Evolutionary conservation across 2,329 filamentous ascomycete species (phyloP).

Genomic region (Calonectria pauciramosa): DNA sequence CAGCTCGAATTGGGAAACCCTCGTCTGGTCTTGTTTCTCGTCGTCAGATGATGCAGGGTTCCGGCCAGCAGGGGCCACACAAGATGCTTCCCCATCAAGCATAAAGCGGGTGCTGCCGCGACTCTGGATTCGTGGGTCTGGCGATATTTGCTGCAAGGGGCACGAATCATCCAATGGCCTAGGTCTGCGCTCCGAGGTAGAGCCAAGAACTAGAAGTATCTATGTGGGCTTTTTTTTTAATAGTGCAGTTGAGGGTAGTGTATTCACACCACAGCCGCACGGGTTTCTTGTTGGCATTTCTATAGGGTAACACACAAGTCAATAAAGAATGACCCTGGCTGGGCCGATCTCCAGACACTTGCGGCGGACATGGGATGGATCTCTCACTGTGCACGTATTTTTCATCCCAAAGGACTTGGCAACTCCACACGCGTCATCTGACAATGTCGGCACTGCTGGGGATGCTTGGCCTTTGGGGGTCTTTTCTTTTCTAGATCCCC

Average conservation of each 20-base stretch:
- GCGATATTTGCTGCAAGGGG: slow-evolving; percentile 5
- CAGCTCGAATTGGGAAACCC: not conserved
- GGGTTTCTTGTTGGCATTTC: not conserved
- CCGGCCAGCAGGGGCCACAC: not conserved
- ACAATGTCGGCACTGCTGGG: not conserved
- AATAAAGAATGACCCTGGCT: not conserved
- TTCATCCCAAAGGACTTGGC: not conserved
- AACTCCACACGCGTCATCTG: not conserved
- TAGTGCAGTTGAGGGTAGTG: not conserved
- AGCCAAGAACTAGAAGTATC: not conserved
- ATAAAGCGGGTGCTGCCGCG: slow-evolving; percentile 2
- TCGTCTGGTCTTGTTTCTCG: slow-evolving; percentile 6
- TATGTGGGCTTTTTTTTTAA: not conserved
- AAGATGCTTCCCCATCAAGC: slow-evolving; percentile 1
- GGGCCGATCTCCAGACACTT: not conserved
- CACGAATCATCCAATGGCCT: not conserved
- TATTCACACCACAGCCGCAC: not conserved
- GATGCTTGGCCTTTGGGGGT: not conserved
- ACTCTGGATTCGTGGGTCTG: not conserved
- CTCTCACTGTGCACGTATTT: not conserved
- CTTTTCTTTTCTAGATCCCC: not conserved
- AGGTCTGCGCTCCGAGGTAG: not conserved
- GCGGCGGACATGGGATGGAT: not conserved
- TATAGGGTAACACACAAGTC: not conserved
- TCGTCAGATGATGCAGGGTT: slow-evolving; percentile 23